Percentiles rank a stretch among this genome's conserved stretches.
Evolutionary conservation across 2,329 filamentous ascomycete species (phyloP).

Genomic region (Calonectria hongkongensis): DNA sequence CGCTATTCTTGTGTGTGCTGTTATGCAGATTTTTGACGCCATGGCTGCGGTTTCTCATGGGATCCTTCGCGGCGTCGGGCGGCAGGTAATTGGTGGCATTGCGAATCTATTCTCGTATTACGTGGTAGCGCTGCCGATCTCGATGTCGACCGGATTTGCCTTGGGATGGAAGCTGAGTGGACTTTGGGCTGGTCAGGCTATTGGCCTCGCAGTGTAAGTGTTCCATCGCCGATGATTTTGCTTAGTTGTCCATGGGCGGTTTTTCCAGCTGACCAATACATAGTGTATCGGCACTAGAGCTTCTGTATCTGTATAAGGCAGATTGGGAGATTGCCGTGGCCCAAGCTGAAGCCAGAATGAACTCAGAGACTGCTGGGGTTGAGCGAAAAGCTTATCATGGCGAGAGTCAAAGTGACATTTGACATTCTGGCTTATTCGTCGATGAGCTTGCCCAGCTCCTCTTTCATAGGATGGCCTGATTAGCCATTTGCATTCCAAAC

Average conservation of each 20-base stretch:
- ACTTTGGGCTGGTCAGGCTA: slow-evolving; percentile 85
- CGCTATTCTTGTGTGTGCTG: slow-evolving; percentile 84
- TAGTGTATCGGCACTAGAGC: slow-evolving; percentile 48
- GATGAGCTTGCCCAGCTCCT: too few relatives aligned
- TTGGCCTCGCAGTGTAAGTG: slow-evolving; percentile 79
- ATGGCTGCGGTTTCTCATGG: slow-evolving; percentile 87
- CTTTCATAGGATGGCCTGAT: too few relatives aligned
- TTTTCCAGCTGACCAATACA: neutral
- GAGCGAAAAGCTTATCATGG: neutral
- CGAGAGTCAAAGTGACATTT: neutral
- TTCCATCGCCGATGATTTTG: accelerated
- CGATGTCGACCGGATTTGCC: slow-evolving; percentile 84
- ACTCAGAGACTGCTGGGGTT: slow-evolving; percentile 35
- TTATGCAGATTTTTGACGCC: slow-evolving; percentile 93
- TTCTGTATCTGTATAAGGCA: slow-evolving; percentile 45
- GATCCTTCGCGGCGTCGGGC: slow-evolving; percentile 86
- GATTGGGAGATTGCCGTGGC: slow-evolving; percentile 51
- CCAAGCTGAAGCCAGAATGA: slow-evolving; percentile 50
- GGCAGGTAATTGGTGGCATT: slow-evolving; percentile 90
- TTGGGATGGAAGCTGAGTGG: slow-evolving; percentile 84
- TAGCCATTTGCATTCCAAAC: too few relatives aligned
- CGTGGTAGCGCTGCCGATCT: slow-evolving; percentile 86
- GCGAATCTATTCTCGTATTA: slow-evolving; percentile 93
- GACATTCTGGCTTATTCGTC: neutral
- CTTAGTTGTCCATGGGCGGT: too few relatives aligned